Evolutionary conservation across 257 asterid genomes (phyloP).

Genomic region (Solanum etuberosum): DNA sequence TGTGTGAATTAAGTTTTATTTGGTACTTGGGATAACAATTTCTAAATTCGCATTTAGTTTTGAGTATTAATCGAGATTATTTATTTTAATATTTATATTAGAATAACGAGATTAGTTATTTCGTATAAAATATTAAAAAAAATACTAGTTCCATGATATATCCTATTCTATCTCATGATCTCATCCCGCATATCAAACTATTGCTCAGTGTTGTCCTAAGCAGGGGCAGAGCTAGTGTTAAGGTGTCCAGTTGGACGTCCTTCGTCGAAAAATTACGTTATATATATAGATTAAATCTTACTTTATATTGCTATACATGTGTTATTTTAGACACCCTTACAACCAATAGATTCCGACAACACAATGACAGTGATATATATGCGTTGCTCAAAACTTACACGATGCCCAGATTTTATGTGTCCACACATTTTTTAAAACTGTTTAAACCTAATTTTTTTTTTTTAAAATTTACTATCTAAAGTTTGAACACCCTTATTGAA

Average conservation of each 20-base stretch:
- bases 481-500: background rate
- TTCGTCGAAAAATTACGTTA: too few relatives aligned
- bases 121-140: background rate
- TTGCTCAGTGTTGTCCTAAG: too few relatives aligned
- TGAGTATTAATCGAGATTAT: background rate
- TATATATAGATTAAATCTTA: too few relatives aligned
- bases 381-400: too few relatives aligned
- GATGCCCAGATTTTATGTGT: too few relatives aligned
- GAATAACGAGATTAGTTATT: background rate
- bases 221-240: too few relatives aligned
- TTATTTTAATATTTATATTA: background rate
- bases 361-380: too few relatives aligned
- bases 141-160: background rate
- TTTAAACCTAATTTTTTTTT: too few relatives aligned
- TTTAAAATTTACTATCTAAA: background rate
- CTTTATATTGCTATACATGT: too few relatives aligned
- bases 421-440: too few relatives aligned
- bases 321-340: too few relatives aligned
- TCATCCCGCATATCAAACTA: background rate
- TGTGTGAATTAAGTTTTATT: background rate
- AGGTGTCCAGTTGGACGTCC: background rate
- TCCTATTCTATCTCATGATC: background rate
- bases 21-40: background rate
- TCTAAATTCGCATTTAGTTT: background rate
- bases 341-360: too few relatives aligned